Percentiles rank a stretch among this genome's conserved stretches.
phyloP scores from a whole-genome alignment of 495 filamentous ascomycete genomes.

The Emericellopsis terricola region DNA sequence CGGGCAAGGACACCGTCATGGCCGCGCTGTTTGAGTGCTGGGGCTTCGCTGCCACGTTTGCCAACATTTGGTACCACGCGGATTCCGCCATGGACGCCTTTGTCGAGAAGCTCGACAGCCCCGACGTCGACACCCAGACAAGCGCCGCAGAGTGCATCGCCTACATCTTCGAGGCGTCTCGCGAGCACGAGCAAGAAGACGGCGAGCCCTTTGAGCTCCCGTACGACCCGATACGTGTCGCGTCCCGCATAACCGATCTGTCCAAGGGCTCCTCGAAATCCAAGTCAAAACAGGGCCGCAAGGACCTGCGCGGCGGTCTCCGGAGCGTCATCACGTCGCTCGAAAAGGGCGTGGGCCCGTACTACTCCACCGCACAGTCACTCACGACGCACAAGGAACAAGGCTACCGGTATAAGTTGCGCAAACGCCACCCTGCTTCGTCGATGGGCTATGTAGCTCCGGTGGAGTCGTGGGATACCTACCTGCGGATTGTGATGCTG shows the following conservation, averaged over 20 bases:
- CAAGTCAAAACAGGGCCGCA: constrained; percentile 56
- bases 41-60: constrained; percentile 68
- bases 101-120: constrained; percentile 73
- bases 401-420: constrained; percentile 1
- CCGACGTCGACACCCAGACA: constrained; percentile 59
- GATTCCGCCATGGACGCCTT: constrained; percentile 69
- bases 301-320: constrained; percentile 60
- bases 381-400: neutral
- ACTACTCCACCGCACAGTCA: constrained; percentile 21
- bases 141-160: constrained; percentile 39
- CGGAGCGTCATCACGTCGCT: constrained; percentile 70
- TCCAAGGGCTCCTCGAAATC: constrained; percentile 44
- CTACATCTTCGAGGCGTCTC: constrained; percentile 11
- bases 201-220: constrained; percentile 27
- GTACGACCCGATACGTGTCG: constrained; percentile 36
- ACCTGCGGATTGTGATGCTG: neutral
- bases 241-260: constrained; percentile 33
- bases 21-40: constrained; percentile 71
- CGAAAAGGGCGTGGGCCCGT: constrained; percentile 38
- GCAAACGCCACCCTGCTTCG: neutral
- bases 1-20: constrained; percentile 60
- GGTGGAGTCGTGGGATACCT: constrained; percentile 1
- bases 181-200: constrained; percentile 43
- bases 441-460: neutral
- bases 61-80: constrained; percentile 59